Base-by-base conservation (phyloP, 768 basidiomycete species). In the Phanerochaete sordida region DNA sequence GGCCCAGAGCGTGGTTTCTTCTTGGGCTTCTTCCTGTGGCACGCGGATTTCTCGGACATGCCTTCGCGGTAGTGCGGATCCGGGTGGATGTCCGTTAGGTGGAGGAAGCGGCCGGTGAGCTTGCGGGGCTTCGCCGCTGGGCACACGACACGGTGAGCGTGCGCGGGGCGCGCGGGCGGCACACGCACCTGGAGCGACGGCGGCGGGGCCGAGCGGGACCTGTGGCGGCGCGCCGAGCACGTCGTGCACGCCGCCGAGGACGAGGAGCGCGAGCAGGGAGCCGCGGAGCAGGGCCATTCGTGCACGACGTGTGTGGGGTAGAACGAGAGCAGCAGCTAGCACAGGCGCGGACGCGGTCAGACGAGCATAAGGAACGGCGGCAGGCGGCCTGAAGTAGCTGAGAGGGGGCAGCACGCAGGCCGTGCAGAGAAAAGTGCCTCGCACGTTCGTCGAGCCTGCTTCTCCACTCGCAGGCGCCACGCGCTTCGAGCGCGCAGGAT, bases 31-130 rank as follows among this genome's bases (percentile, higher is more conserved):
- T 68, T 70, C 64, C 85, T 78, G 69, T 93, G 92, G 66, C 92
- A 94, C 11, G 85, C 79, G 4, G 78, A 84, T n/a, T 77, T 76
- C 62, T 81, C 74, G 8, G 84, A 79, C n/a, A 83, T 73, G 44
- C 78, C 77, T 23, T 68, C 66, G 8, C 67, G 64, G 70, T 92
- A 93, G 72, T 81, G 75, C 23, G 84, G 83, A 73, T 93, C 91
- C 33, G 91, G 91, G 67, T 94, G 92, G 59, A 93, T 83, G 72
- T 94, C 92, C 23, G 90, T 91, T 63, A 93, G 84, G 67, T 92
- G 90, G 26, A 93, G 70, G 73, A 92, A 93, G 48, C 89, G 82
- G 11, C 89, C 88, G 58, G 83, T 82, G 21, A 90, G 76, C 68
- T 80, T 84, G 59, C 73, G 79, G 39, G 60, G 65, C 21, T 60